Base-by-base conservation (phyloP, 208 protist species). In the Trypanosoma rangeli region DNA sequence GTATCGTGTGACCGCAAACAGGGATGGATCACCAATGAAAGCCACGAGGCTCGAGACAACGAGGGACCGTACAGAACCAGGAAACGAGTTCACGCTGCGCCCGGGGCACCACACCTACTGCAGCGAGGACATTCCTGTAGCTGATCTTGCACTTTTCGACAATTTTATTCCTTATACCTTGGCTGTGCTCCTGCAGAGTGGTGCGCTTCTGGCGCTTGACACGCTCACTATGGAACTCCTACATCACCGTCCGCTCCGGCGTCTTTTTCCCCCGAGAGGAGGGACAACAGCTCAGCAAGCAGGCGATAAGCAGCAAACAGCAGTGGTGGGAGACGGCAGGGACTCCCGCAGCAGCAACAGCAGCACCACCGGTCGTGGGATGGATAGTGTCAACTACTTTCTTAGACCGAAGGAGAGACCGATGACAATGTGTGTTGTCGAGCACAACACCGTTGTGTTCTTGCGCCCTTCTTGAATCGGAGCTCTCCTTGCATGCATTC, bases 151-250 rank as follows among this genome's bases (percentile, higher is more conserved):
- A 29, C 71, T 89, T n/a, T 65, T 87, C 31, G 75, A 78, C 35
- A 68, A 56, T 69, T 70, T 82, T 46, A 66, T 84, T 74, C 84
- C 85, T 16, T 83, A 78, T 65, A 74, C 79, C 1, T 53, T 93
- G 31, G 66, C 71, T 33, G 66, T 90, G 28, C 69, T 89, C 28
- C 75, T 95, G 31, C 82, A 90, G 64, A 92, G 85, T 54, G 90
- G 86, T 10, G 90, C 85, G 13, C 37, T 93, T 8, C 53, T 93
- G 5, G 83, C 91, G 15, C 58, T 95, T 2, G 87, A 95, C 31
- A 74, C 79, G 13, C 50, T 74, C 31, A 80, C 79, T 35, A 88
- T 95, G 86, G 72, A 79, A 35, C 39, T 83, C 16, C 78, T 89
- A 52, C 68, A 69, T 44, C 61, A 74, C 42, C 65, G 72, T 20